A percentile compares a stretch with the other conserved stretches of the same genome.
Evolutionary conservation across 768 basidiomycete species (phyloP).

Genomic region (Paxillus ammoniavirescens): DNA sequence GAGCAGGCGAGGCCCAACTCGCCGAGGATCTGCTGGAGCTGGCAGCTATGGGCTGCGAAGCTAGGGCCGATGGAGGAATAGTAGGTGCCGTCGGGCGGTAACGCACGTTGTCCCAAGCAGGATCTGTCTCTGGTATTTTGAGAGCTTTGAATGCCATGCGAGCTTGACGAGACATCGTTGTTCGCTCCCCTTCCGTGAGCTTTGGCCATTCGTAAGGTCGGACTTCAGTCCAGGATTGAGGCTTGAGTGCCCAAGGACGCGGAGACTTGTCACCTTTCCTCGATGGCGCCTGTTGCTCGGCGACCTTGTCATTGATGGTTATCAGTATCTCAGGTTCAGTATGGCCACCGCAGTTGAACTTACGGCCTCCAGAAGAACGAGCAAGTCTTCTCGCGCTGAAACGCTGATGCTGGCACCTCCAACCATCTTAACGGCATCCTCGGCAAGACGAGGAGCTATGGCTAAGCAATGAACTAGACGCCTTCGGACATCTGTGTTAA

Average conservation of each 20-base stretch:
- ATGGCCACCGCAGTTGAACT: conserved; percentile 3
- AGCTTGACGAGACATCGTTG: conserved; percentile 50
- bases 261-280: conserved; percentile 38
- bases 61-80: conserved; percentile 9
- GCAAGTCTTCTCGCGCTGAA: conserved; percentile 40
- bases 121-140: conserved; percentile 57
- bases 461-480: conserved; percentile 53
- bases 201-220: conserved; percentile 63
- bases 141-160: conserved; percentile 47
- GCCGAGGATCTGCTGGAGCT: conserved; percentile 21
- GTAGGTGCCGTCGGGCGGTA: conserved; percentile 25
- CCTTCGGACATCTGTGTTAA: conserved; percentile 25
- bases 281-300: conserved; percentile 37
- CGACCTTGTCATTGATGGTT: conserved; percentile 39
- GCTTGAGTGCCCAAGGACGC: conserved; percentile 53
- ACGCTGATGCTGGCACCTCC: conserved; percentile 39
- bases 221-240: conserved; percentile 62
- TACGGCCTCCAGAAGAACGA: conserved; percentile 52
- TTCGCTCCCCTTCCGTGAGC: conserved; percentile 47
- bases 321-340: background rate
- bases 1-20: conserved; percentile 13
- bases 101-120: conserved; percentile 58
- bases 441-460: conserved; percentile 44
- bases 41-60: conserved; percentile 17
- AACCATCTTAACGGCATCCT: conserved; percentile 41